Evolutionary conservation across 2,329 filamentous ascomycete species (phyloP).

Genomic region (Chrysosphaeria jannelii): DNA sequence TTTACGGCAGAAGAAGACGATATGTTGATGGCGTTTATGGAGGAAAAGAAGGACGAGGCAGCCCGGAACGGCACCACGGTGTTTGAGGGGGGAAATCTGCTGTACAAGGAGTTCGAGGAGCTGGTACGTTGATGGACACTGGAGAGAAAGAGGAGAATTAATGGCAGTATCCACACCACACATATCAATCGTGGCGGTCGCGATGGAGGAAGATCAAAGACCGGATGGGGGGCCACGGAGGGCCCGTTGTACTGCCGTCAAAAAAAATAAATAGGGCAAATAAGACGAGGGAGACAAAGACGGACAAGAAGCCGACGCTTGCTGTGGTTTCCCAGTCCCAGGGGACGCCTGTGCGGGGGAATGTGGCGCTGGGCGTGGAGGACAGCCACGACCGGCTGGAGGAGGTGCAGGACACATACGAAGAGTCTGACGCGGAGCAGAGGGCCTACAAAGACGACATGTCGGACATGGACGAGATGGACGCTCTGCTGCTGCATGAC

Average conservation of each 20-base stretch:
- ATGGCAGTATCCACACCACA: not conserved
- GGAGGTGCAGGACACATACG: not conserved
- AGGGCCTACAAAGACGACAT: not conserved
- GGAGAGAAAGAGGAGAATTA: too few species aligned
- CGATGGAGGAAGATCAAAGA: not conserved
- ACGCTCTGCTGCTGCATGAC: conserved; percentile 1
- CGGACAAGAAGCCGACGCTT: too few species aligned
- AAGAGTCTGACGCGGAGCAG: not conserved
- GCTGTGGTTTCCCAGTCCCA: too few species aligned
- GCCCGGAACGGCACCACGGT: not conserved
- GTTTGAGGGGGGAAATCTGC: not conserved
- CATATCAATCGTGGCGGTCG: not conserved
- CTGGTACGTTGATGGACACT: too few species aligned
- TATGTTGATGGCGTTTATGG: not conserved
- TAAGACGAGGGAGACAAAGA: too few species aligned
- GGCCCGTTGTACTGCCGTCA: not conserved
- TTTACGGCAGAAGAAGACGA: not conserved
- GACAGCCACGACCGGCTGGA: not conserved
- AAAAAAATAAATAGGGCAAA: not conserved
- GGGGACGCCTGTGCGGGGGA: too few species aligned
- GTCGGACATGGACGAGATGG: conserved; percentile 1
- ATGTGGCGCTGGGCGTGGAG: not conserved
- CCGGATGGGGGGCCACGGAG: not conserved
- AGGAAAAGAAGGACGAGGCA: not conserved
- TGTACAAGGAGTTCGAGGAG: not conserved